These are phyloP conservation scores for Fusarium sp. DNA, from an alignment of 2,329 filamentous ascomycete genomes.

Conservation along the genomic window DNA sequence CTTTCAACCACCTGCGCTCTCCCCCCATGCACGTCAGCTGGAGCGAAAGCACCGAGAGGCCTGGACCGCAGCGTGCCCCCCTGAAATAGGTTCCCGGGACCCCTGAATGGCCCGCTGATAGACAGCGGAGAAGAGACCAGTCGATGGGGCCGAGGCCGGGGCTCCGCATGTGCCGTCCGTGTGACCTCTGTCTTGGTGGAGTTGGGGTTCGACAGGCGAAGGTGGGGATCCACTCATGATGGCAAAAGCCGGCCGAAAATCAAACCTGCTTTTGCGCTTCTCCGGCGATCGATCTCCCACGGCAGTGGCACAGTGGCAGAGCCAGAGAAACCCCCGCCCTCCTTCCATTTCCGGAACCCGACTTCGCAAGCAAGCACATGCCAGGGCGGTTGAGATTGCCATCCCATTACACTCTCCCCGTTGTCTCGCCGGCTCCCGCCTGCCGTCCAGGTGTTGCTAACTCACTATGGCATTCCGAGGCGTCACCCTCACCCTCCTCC, in stretches of 20 bases:
- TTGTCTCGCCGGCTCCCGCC: slow-evolving; percentile 19
- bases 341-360: slow-evolving; percentile 37
- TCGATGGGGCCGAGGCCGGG: slow-evolving; percentile 33
- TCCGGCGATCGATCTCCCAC: slow-evolving; percentile 38
- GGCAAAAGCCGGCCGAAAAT: slow-evolving; percentile 36
- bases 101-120: slow-evolving; percentile 26
- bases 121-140: slow-evolving; percentile 16
- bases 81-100: slow-evolving; percentile 33
- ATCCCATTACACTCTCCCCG: slow-evolving; percentile 20
- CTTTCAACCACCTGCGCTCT: neutral
- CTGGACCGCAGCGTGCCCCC: slow-evolving; percentile 21
- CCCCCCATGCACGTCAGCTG: neutral
- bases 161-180: slow-evolving; percentile 39
- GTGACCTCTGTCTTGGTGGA: slow-evolving; percentile 42
- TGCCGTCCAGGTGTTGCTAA: slow-evolving; percentile 14
- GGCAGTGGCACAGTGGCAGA: slow-evolving; percentile 14
- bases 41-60: neutral
- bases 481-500: slow-evolving; percentile 24
- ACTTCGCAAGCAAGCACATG: slow-evolving; percentile 42
- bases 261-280: slow-evolving; percentile 29
- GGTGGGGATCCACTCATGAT: slow-evolving; percentile 22
- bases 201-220: slow-evolving; percentile 34
- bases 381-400: slow-evolving; percentile 19
- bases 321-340: slow-evolving; percentile 30
- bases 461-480: slow-evolving; percentile 33